Conservation (phyloP, 352 stramenopile genomes). For the Phytophthora hibernalis region DNA sequence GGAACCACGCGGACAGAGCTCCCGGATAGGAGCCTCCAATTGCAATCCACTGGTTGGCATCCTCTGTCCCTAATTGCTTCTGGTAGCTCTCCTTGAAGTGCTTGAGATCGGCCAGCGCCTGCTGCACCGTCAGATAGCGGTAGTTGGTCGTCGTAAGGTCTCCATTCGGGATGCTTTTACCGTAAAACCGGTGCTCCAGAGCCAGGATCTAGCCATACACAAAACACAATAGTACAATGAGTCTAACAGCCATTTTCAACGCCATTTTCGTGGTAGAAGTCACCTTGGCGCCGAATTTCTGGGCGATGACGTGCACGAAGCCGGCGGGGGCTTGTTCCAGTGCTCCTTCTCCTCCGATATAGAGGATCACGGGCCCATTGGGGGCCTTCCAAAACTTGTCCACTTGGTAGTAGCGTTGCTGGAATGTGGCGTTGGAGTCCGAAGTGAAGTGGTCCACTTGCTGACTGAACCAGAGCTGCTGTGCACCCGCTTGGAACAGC, state of each 20-base stretch:
- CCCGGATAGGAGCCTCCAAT: conserved; percentile 88
- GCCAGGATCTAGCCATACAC: conserved; percentile 61
- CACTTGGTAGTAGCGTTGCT: conserved; percentile 82
- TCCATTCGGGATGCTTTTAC: conserved; percentile 81
- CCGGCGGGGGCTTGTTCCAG: conserved; percentile 65
- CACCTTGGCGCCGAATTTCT: conserved; percentile 82
- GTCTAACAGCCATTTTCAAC: too few species aligned
- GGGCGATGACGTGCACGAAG: conserved; percentile 75
- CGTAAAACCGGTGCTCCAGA: conserved; percentile 91
- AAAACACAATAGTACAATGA: conserved; percentile 11
- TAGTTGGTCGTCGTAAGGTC: conserved; percentile 81
- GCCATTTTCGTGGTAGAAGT: too few species aligned
- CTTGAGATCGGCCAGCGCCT: conserved; percentile 88
- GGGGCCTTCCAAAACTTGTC: conserved; percentile 64
- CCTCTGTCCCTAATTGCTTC: conserved; percentile 23
- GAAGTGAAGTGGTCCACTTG: conserved; percentile 66
- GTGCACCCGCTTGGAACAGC: conserved; percentile 45
- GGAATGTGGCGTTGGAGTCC: conserved; percentile 52
- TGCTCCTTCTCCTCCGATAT: conserved; percentile 85
- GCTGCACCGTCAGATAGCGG: conserved; percentile 80
- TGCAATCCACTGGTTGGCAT: conserved; percentile 71
- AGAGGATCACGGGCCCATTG: conserved; percentile 78
- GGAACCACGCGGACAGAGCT: conserved; percentile 83
- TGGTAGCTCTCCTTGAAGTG: conserved; percentile 83
- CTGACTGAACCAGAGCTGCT: conserved; percentile 76